Conservation (phyloP, 2,329 filamentous ascomycete species). For the Ophiocordyceps camponoti-rufipedis region DNA sequence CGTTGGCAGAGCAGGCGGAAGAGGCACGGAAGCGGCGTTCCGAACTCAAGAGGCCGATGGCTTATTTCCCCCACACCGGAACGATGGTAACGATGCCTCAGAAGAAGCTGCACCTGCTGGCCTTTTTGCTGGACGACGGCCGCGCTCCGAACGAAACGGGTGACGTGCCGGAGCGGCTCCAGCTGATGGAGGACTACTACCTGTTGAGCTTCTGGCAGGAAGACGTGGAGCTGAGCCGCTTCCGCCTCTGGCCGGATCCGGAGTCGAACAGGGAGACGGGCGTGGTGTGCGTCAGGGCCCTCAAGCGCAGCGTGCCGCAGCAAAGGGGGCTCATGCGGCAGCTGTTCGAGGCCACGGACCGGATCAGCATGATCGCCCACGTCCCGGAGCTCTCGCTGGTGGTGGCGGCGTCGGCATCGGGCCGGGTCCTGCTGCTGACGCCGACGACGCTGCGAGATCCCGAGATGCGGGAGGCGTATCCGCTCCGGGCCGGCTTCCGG, state of each 20-base stretch:
- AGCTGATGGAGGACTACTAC: conserved; percentile 8
- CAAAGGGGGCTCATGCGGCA: conserved; percentile 5
- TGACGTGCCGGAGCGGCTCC: not conserved
- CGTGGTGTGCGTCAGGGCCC: conserved; percentile 12
- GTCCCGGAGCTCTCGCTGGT: conserved; percentile 56
- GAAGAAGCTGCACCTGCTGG: conserved; percentile 6
- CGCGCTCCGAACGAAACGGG: conserved; percentile 3
- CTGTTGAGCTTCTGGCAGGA: conserved; percentile 30
- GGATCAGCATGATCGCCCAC: conserved; percentile 40
- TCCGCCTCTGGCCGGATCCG: conserved; percentile 7
- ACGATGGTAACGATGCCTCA: conserved; percentile 6
- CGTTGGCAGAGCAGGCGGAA: too few species aligned
- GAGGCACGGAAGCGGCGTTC: too few species aligned
- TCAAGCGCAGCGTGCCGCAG: conserved; percentile 9
- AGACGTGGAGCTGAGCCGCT: conserved; percentile 27
- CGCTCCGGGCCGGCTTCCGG: conserved; percentile 25
- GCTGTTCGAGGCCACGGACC: conserved; percentile 16
- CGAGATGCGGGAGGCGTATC: conserved; percentile 5
- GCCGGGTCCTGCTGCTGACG: conserved; percentile 46
- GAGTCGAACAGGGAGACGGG: conserved; percentile 8
- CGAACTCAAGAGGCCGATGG: too few species aligned
- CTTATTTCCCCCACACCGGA: not conserved
- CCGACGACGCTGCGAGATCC: conserved; percentile 16
- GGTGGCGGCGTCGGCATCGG: conserved; percentile 46
- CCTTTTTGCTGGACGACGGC: too few species aligned